A percentile compares a stretch with the other conserved stretches of the same genome.
phyloP scores from a whole-genome alignment of 2,329 filamentous ascomycete genomes.

The Hymenotorrendiella dingleyae region DNA sequence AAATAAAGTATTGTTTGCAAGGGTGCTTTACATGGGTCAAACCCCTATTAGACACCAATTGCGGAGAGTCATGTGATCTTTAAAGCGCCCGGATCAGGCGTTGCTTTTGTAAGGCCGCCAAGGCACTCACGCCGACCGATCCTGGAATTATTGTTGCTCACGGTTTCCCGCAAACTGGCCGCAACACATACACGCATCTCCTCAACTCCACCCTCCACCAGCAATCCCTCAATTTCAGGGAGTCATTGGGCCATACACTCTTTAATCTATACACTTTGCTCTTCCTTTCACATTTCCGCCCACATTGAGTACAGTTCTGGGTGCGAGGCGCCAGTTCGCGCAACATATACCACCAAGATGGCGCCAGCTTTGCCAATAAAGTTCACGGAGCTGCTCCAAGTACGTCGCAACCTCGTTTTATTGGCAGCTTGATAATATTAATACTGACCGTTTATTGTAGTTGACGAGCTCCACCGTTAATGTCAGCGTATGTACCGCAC shows the following conservation, averaged over 20 bases:
- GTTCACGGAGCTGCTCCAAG: conserved; percentile 86
- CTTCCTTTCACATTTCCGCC: conserved; percentile 14
- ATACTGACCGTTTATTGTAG: conserved; percentile 33
- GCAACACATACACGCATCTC: conserved; percentile 8
- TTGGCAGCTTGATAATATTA: conserved; percentile 66
- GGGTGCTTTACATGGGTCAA: no score
- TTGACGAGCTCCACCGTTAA: conserved; percentile 47
- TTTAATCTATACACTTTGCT: conserved; percentile 11
- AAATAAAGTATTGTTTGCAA: no score
- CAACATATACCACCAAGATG: conserved; percentile 24
- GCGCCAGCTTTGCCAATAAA: conserved; percentile 73
- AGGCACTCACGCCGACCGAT: no score
- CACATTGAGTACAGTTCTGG: conserved; percentile 24
- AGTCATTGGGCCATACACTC: conserved; percentile 20
- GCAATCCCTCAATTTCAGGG: conserved; percentile 17
- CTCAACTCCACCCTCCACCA: conserved; percentile 8
- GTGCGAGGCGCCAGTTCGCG: conserved; percentile 22
- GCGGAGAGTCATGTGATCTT: no score
- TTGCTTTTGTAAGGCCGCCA: no score
- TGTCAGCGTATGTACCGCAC: conserved; percentile 42
- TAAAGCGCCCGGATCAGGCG: no score
- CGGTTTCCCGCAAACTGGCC: no score
- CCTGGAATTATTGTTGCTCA: no score
- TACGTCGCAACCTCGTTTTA: conserved; percentile 78
- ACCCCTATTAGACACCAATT: no score